Percentiles rank a stretch among this genome's conserved stretches.
Evolutionary conservation across 805 yeast genomes (phyloP).

Genomic region (Saccharomyces cerevisiae): DNA sequence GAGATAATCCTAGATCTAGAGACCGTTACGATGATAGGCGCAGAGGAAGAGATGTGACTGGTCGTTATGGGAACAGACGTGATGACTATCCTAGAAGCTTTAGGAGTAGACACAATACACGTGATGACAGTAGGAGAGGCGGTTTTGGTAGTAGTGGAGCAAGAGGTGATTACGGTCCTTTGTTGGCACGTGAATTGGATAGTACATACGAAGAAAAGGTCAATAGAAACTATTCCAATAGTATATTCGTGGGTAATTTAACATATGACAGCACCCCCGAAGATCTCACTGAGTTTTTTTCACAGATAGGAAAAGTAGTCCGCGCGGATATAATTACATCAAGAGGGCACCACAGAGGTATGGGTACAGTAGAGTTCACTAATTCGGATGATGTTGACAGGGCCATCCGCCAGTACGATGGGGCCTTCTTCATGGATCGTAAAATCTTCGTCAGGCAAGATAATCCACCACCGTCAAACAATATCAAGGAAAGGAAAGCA

Average conservation of each 20-base stretch:
- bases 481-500: constrained; percentile 9
- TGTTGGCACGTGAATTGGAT: constrained; percentile 17
- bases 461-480: constrained; percentile 63
- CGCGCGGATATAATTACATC: constrained; percentile 77
- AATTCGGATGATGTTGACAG: constrained; percentile 53
- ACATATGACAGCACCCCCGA: constrained; percentile 56
- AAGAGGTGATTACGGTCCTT: constrained; percentile 24
- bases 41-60: constrained; percentile 14
- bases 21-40: constrained; percentile 1
- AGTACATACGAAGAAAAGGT: constrained; percentile 32
- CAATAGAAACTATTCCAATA: constrained; percentile 56
- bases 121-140: constrained; percentile 7
- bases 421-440: constrained; percentile 60
- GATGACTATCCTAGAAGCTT: constrained; percentile 1
- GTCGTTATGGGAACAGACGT: constrained; percentile 13
- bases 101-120: constrained; percentile 4
- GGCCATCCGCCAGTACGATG: constrained; percentile 66
- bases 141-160: not conserved
- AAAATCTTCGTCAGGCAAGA: constrained; percentile 85
- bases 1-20: not conserved
- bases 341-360: constrained; percentile 77
- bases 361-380: constrained; percentile 84
- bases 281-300: constrained; percentile 53
- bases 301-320: constrained; percentile 54
- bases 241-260: constrained; percentile 66